These are phyloP conservation scores for Phanerochaete carnosa DNA, from an alignment of 768 basidiomycete species.

Conservation along the genomic window DNA sequence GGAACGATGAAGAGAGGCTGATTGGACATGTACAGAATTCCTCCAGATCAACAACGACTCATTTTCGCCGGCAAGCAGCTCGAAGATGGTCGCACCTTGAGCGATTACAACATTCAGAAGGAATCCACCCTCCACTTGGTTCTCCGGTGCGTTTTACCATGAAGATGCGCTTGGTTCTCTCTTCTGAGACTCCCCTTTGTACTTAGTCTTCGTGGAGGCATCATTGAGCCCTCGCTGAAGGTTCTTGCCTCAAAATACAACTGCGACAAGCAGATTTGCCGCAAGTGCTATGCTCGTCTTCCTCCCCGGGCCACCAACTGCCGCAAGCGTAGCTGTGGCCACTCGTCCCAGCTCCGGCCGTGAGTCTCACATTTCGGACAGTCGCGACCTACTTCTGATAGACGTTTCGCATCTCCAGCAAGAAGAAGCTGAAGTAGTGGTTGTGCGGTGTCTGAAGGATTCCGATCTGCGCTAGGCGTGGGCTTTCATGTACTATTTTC, in stretches of 20 bases:
- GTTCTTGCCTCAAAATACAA: slow-evolving; percentile 97
- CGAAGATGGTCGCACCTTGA: slow-evolving; percentile 94
- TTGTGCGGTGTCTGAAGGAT: slow-evolving; percentile 17
- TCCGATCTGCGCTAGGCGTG: background rate
- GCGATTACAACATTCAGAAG: slow-evolving; percentile 98
- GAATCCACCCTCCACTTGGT: slow-evolving; percentile 98
- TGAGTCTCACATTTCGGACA: slow-evolving; percentile 43
- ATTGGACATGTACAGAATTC: slow-evolving; percentile 52
- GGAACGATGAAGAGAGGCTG: background rate
- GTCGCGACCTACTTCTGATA: slow-evolving; percentile 1
- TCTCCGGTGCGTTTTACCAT: slow-evolving; percentile 65
- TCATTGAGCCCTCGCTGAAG: slow-evolving; percentile 99
- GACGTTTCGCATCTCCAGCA: slow-evolving; percentile 41
- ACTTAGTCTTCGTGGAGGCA: slow-evolving; percentile 89
- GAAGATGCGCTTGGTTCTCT: background rate
- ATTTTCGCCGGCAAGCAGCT: slow-evolving; percentile 99
- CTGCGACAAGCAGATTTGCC: slow-evolving; percentile 99
- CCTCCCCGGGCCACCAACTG: slow-evolving; percentile 99
- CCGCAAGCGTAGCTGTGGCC: slow-evolving; percentile 91
- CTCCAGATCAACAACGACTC: slow-evolving; percentile 91
- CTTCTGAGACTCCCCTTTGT: slow-evolving; percentile 1
- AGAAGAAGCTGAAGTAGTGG: slow-evolving; percentile 95
- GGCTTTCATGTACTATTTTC: slow-evolving; percentile 8
- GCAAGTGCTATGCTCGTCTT: slow-evolving; percentile 99
- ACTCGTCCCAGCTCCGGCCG: slow-evolving; percentile 90